phyloP scores from a whole-genome alignment of 2,329 filamentous ascomycete genomes.

The Drechslerella dactyloides region DNA sequence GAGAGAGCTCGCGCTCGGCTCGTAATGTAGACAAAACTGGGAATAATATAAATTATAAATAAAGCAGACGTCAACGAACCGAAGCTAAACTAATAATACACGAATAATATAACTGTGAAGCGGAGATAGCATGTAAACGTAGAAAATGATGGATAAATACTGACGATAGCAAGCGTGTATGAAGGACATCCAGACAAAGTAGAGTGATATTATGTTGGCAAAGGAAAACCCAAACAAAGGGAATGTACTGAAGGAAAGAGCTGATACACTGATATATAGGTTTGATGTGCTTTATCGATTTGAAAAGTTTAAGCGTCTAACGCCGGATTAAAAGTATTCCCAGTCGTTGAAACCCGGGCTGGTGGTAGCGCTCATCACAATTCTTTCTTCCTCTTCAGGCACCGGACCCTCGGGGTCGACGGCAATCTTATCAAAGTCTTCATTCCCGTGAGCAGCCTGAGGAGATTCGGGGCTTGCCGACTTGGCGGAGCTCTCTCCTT shows the following conservation, averaged over 20 bases:
- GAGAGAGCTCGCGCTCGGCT: too few species aligned
- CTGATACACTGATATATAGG: conserved; percentile 13
- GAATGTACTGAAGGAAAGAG: conserved; percentile 4
- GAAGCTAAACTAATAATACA: background rate
- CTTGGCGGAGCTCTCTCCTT: conserved; percentile 29
- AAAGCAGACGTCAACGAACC: background rate
- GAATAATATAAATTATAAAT: background rate
- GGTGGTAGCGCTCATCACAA: conserved; percentile 47
- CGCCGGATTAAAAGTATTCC: conserved; percentile 38
- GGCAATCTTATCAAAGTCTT: conserved; percentile 46
- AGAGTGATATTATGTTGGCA: background rate
- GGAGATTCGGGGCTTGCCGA: conserved; percentile 18
- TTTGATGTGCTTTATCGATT: conserved; percentile 28
- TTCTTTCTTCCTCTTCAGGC: conserved; percentile 46
- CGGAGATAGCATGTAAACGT: too few species aligned
- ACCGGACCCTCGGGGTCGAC: conserved; percentile 46
- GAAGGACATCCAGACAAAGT: background rate
- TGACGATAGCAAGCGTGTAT: background rate
- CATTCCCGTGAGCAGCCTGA: conserved; percentile 13
- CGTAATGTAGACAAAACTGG: too few species aligned
- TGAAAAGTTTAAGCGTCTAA: background rate
- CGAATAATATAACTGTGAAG: too few species aligned
- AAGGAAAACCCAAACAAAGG: background rate
- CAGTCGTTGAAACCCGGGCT: conserved; percentile 34
- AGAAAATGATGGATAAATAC: background rate